Conservation (phyloP, 2,329 filamentous ascomycete species). For the Hypoxylon sp. region DNA sequence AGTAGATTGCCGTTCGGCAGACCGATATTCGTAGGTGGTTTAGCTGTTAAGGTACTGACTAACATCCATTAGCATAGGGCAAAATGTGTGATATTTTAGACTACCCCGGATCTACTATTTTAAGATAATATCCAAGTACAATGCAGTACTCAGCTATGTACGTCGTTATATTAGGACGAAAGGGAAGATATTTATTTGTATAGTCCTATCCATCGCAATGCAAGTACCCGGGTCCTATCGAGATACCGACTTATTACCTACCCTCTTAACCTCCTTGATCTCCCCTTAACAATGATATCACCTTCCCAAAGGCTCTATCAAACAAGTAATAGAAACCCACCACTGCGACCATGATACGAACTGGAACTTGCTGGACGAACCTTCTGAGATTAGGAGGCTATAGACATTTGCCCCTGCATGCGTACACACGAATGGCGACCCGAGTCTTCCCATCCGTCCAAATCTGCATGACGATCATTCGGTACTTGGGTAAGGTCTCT, state of each 20-base stretch:
- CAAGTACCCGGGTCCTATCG: constrained; percentile 7
- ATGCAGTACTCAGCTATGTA: background rate
- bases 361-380: constrained; percentile 8
- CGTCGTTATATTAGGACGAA: background rate
- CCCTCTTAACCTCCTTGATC: constrained; percentile 27
- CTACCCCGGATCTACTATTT: constrained; percentile 19
- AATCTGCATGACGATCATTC: constrained; percentile 40
- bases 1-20: constrained; percentile 12
- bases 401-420: constrained; percentile 34
- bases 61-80: background rate
- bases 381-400: constrained; percentile 11
- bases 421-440: constrained; percentile 25
- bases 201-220: constrained; percentile 1
- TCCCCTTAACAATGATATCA: constrained; percentile 24
- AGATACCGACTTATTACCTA: constrained; percentile 5
- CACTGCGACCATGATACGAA: constrained; percentile 12
- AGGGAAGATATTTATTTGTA: constrained; percentile 1
- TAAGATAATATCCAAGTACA: background rate
- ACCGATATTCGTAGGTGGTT: background rate
- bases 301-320: constrained; percentile 26
- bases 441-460: constrained; percentile 41
- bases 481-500: constrained; percentile 43
- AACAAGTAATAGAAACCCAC: constrained; percentile 9
- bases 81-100: background rate
- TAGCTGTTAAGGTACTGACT: background rate